Conservation (phyloP, 176 grass and related monocot species). For the Areca catechu region DNA sequence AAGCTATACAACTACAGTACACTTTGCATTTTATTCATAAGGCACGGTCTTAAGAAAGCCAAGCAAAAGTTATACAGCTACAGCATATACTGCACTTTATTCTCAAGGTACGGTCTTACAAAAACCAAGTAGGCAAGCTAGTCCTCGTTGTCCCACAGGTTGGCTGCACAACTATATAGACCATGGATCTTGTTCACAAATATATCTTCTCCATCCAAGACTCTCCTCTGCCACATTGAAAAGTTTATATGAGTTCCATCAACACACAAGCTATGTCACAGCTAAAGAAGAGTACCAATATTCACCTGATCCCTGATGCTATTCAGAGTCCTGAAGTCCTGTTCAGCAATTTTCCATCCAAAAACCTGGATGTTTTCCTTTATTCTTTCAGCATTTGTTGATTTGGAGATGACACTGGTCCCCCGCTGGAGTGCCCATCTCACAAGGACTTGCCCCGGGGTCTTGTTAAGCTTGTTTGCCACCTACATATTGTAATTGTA, state of each 20-base stretch:
- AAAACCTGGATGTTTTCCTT: constrained; percentile 73
- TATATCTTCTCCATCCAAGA: constrained; percentile 50
- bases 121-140: constrained; percentile 2
- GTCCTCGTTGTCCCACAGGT: constrained; percentile 67
- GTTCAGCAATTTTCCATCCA: constrained; percentile 61
- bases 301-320: constrained; percentile 71
- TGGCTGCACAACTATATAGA: constrained; percentile 44
- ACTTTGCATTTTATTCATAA: too few relatives aligned
- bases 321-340: constrained; percentile 55
- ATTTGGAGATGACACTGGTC: constrained; percentile 73
- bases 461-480: constrained; percentile 67
- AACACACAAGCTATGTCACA: not conserved
- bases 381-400: constrained; percentile 59
- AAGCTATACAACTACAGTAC: too few relatives aligned
- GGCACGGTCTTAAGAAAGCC: too few relatives aligned
- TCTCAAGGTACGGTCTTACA: too few relatives aligned
- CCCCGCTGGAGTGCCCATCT: constrained; percentile 65
- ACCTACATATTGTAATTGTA: constrained; percentile 21
- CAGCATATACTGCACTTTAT: too few relatives aligned
- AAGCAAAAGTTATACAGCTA: too few relatives aligned
- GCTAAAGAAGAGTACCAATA: not conserved
- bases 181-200: constrained; percentile 68
- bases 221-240: constrained; percentile 36
- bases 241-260: not conserved
- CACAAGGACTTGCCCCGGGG: constrained; percentile 58